Percentiles rank a stretch among this genome's conserved stretches.
phyloP scores from a whole-genome alignment of 2,329 filamentous ascomycete genomes.

The Cladorrhinum sp. region DNA sequence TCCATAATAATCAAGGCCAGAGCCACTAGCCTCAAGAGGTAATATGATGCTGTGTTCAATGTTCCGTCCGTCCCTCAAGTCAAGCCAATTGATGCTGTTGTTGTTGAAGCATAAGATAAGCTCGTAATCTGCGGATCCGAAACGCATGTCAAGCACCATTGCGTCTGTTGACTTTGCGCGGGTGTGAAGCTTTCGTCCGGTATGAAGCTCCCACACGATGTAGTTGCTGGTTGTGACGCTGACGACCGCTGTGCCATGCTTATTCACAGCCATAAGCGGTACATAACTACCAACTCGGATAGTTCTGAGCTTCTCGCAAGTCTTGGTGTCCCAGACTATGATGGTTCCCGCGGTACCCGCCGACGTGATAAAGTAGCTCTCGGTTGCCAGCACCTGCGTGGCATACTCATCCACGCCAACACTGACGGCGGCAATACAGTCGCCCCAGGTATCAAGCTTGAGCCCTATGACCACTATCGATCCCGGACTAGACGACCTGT shows the following conservation, averaged over 20 bases:
- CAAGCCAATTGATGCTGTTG: no score
- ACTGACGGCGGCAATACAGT: slow-evolving; percentile 2
- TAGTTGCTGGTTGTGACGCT: no score
- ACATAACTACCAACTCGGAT: slow-evolving; percentile 7
- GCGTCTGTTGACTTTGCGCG: no score
- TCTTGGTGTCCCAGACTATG: slow-evolving; percentile 4
- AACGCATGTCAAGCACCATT: no score
- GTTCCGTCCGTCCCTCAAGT: no score
- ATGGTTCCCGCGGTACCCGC: neutral
- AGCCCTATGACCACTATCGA: slow-evolving; percentile 1
- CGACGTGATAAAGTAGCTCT: slow-evolving; percentile 1
- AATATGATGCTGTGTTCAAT: no score
- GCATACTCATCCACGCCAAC: slow-evolving; percentile 1
- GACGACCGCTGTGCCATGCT: no score
- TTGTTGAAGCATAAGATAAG: no score
- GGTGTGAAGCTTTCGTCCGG: no score
- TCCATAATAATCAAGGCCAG: neutral
- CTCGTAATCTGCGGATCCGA: no score
- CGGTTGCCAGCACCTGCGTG: neutral
- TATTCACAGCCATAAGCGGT: slow-evolving; percentile 1
- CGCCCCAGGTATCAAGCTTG: neutral
- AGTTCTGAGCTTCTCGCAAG: slow-evolving; percentile 4
- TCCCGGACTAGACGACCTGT: neutral
- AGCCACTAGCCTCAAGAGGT: no score
- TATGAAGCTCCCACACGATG: no score